phyloP scores from a whole-genome alignment of 805 yeast genomes.

The Brettanomyces nanus region DNA sequence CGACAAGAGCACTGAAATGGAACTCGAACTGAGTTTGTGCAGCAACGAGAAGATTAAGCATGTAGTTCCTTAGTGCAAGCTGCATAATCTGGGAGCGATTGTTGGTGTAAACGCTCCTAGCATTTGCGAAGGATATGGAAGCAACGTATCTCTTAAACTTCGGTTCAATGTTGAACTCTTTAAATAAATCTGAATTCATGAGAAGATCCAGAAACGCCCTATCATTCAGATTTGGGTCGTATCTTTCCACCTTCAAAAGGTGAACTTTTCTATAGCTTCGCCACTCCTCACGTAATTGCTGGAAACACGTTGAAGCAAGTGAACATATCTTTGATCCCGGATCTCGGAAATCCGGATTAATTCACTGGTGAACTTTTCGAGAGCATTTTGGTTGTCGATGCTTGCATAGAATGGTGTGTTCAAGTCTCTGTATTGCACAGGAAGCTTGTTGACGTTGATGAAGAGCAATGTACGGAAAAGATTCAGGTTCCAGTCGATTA shows the following conservation, averaged over 20 bases:
- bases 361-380: background rate
- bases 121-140: slow-evolving; percentile 39
- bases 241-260: slow-evolving; percentile 10
- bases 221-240: slow-evolving; percentile 7
- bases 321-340: background rate
- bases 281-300: background rate
- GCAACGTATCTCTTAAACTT: slow-evolving; percentile 40
- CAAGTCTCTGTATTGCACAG: slow-evolving; percentile 8
- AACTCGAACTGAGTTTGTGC: slow-evolving; percentile 46
- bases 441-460: slow-evolving; percentile 17
- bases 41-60: slow-evolving; percentile 46
- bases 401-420: background rate
- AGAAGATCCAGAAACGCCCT: slow-evolving; percentile 29
- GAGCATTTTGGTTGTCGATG: background rate
- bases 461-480: slow-evolving; percentile 41
- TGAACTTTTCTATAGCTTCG: slow-evolving; percentile 5
- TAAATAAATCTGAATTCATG: slow-evolving; percentile 35
- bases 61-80: slow-evolving; percentile 40
- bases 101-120: slow-evolving; percentile 8
- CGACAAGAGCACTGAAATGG: slow-evolving; percentile 25
- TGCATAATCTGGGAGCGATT: slow-evolving; percentile 24
- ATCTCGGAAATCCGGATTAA: background rate
- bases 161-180: slow-evolving; percentile 38
- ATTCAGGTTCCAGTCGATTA: slow-evolving; percentile 46
- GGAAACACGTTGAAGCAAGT: background rate